Percentiles rank a stretch among this genome's conserved stretches.
phyloP scores from a whole-genome alignment of 2,329 filamentous ascomycete species.

The Beauveria bassiana region DNA sequence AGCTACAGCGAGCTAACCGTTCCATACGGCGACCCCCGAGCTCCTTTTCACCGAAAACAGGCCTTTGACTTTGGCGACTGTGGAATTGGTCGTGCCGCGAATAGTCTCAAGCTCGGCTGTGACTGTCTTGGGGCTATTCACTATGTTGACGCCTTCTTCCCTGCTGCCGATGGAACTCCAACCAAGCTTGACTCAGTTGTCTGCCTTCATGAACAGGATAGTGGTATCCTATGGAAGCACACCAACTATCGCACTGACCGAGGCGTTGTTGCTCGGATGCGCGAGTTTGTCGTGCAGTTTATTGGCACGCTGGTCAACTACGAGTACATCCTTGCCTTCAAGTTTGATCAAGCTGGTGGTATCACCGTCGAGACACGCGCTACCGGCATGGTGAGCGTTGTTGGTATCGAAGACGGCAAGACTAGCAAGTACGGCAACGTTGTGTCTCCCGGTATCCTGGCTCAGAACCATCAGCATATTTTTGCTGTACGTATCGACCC shows the following conservation, averaged over 20 bases:
- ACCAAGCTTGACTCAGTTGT: slow-evolving; percentile 48
- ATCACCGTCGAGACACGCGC: slow-evolving; percentile 56
- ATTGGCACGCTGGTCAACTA: slow-evolving; percentile 65
- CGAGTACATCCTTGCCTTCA: slow-evolving; percentile 50
- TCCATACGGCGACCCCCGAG: slow-evolving; percentile 58
- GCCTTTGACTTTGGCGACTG: slow-evolving; percentile 67
- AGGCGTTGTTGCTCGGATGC: slow-evolving; percentile 50
- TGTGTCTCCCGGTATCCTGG: slow-evolving; percentile 56
- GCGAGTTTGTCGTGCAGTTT: slow-evolving; percentile 59
- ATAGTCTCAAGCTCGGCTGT: slow-evolving; percentile 61
- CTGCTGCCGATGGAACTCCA: slow-evolving; percentile 45
- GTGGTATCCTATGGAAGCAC: slow-evolving; percentile 66
- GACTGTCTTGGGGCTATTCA: slow-evolving; percentile 64
- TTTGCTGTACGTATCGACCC: slow-evolving; percentile 60
- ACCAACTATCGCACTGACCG: slow-evolving; percentile 58
- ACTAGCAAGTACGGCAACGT: slow-evolving; percentile 49
- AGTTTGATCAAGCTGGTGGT: slow-evolving; percentile 54
- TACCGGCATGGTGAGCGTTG: slow-evolving; percentile 56
- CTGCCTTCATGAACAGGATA: slow-evolving; percentile 64
- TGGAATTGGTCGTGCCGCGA: slow-evolving; percentile 58
- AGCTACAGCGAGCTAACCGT: slow-evolving; percentile 64
- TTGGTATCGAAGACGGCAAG: slow-evolving; percentile 50
- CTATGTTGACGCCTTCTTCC: slow-evolving; percentile 50
- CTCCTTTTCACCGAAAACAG: slow-evolving; percentile 60
- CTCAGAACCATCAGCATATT: slow-evolving; percentile 64